Evolutionary conservation across 2,329 filamentous ascomycete species (phyloP), one percentile per base, ranked within the genome.

Genomic region (Colletotrichum tropicicola): DNA sequence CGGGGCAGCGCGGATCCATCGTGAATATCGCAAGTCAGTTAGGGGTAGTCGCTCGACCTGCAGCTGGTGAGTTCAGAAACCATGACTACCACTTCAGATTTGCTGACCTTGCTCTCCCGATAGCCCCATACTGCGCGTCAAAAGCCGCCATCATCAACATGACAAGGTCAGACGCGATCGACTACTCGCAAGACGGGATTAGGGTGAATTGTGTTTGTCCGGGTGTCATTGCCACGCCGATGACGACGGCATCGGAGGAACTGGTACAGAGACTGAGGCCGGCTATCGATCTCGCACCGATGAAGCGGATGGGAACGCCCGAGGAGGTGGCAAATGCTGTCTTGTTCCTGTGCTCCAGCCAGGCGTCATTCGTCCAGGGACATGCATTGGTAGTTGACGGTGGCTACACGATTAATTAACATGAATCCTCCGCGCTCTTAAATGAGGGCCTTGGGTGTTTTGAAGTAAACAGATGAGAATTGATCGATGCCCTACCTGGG

Each of bases 121-220:
- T 45, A 85, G 85, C 85, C 9, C 79, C 84, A 1, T 89, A 88
- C 66, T 87, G 83, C 57, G 83, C 82, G 0, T 87, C 85, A 4
- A 89, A 89, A 66, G 82, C 85, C 13, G 87, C 86, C 0, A 80
- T 89, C 2, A 83, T 89, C 52, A 84, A 82, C 21, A 81, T 89
- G 81, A 89, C 87, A 0, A 77, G 82, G 6, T 78, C 83, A 0
- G 86, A 87, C 67, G 85, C 84, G 1, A 86, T 87, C 19, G 83
- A 89, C 67, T 87, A 88, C 69, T 83, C 85, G 0, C 67, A 67
- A 2, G 75, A 79, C 37, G 72, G 71, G 1, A 78, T 80, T 49
- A 70, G 78, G 13, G 70, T 80, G 23, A 80, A 92, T 75, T 91
- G 87, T 27, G 84, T 92, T 59, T 90, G 87, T 45, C 89, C 90